Percentiles rank a stretch among this genome's conserved stretches.
phyloP scores from a whole-genome alignment of 1,284 basidiomycete genomes.

The Sporisorium iseilematis-ciliati region DNA sequence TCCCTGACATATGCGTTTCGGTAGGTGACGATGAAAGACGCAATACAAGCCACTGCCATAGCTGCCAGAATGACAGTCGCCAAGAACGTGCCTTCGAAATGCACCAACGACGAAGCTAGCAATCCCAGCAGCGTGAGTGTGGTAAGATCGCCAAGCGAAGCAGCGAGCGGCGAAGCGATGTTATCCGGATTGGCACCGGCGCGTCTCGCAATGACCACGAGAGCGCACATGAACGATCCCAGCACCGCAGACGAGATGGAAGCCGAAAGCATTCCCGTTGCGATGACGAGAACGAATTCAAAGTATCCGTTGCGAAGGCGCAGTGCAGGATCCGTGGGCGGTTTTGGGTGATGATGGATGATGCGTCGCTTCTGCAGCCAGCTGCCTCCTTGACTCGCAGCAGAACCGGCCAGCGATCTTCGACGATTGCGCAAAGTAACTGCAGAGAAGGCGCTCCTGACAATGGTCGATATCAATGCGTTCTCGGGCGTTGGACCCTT shows the following conservation, averaged over 20 bases:
- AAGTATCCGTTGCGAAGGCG: slow-evolving; percentile 70
- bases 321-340: slow-evolving; percentile 63
- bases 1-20: slow-evolving; percentile 78
- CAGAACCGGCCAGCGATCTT: slow-evolving; percentile 18
- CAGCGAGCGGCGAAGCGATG: slow-evolving; percentile 91
- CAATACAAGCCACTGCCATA: slow-evolving; percentile 74
- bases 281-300: slow-evolving; percentile 83
- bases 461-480: slow-evolving; percentile 34
- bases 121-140: slow-evolving; percentile 74
- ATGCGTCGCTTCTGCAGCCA: slow-evolving; percentile 50
- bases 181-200: slow-evolving; percentile 90
- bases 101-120: slow-evolving; percentile 65
- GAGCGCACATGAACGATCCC: slow-evolving; percentile 90
- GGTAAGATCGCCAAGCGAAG: slow-evolving; percentile 90
- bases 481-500: slow-evolving; percentile 31
- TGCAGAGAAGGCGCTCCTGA: slow-evolving; percentile 31
- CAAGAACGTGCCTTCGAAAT: slow-evolving; percentile 69
- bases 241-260: slow-evolving; percentile 83
- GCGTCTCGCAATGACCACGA: slow-evolving; percentile 83
- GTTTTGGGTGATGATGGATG: slow-evolving; percentile 67
- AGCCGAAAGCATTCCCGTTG: slow-evolving; percentile 88
- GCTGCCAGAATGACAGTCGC: slow-evolving; percentile 77
- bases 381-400: neutral
- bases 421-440: slow-evolving; percentile 33
- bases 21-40: slow-evolving; percentile 74